A percentile compares a stretch with the other conserved stretches of the same genome.
These are phyloP conservation scores for Cucumis sativus DNA, from an alignment of 306 rosid genomes.

Conservation along the genomic window Cucumber_9930_V3 NC_026658.2:6886001-6886500, in stretches of 20 bases:
- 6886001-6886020: slow-evolving; percentile 73
- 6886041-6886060: slow-evolving; percentile 89
- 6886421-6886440: background rate
- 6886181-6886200: background rate
- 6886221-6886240: slow-evolving; percentile 36
- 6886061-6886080: slow-evolving; percentile 97
- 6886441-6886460: background rate
- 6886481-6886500: background rate
- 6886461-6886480: background rate
- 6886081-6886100: slow-evolving; percentile 98
- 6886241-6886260: slow-evolving; percentile 68
- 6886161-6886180: background rate
- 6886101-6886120: slow-evolving; percentile 96
- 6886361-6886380: background rate
- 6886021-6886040: slow-evolving; percentile 66
- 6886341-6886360: slow-evolving; percentile 63
- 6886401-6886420: background rate
- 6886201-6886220: background rate
- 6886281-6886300: slow-evolving; percentile 89
- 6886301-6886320: slow-evolving; percentile 95
- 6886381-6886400: background rate
- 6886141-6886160: background rate
- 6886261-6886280: slow-evolving; percentile 95
- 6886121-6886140: background rate
- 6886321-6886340: slow-evolving; percentile 95